Conservation (phyloP, 1,284 basidiomycete species). For the Termitomyces sp. region DNA sequence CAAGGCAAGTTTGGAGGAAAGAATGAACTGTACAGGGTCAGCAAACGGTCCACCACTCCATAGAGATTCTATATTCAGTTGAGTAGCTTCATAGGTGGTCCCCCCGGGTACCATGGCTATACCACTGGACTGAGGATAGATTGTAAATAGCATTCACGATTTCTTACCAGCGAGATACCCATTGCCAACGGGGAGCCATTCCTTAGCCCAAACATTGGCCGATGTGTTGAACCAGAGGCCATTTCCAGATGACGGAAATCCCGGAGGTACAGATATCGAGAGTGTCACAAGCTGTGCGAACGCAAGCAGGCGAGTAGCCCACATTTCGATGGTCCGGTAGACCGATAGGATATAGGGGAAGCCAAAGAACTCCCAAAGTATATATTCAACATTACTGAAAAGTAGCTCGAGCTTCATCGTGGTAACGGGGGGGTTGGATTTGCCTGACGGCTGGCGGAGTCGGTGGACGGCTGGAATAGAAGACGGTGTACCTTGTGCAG, state of each 20-base stretch:
- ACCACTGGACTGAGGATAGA: slow-evolving; percentile 1
- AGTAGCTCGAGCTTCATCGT: slow-evolving; percentile 17
- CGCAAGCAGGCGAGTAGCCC: slow-evolving; percentile 19
- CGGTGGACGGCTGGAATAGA: slow-evolving; percentile 3
- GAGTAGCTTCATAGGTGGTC: slow-evolving; percentile 51
- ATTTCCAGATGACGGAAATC: slow-evolving; percentile 67
- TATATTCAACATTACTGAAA: slow-evolving; percentile 10
- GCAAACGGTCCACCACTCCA: slow-evolving; percentile 74
- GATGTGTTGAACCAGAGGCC: slow-evolving; percentile 62
- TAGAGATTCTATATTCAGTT: slow-evolving; percentile 69
- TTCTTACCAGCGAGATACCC: slow-evolving; percentile 60
- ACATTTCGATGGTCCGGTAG: slow-evolving; percentile 20
- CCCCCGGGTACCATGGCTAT: slow-evolving; percentile 65
- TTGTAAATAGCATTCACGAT: not conserved
- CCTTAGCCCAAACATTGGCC: slow-evolving; percentile 49
- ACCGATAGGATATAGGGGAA: slow-evolving; percentile 11
- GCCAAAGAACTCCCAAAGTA: slow-evolving; percentile 15
- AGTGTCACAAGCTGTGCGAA: slow-evolving; percentile 18
- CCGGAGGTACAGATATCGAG: slow-evolving; percentile 35
- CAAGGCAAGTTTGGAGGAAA: not conserved
- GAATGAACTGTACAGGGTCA: slow-evolving; percentile 38
- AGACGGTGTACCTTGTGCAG: slow-evolving; percentile 11
- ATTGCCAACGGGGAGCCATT: slow-evolving; percentile 68
- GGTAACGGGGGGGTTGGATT: slow-evolving; percentile 4
- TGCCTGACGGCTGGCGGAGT: not conserved